Percentiles rank a stretch among this genome's conserved stretches.
Conservation (phyloP, 495 filamentous ascomycete genomes). For the Talaromyces nanjingensis region DNA sequence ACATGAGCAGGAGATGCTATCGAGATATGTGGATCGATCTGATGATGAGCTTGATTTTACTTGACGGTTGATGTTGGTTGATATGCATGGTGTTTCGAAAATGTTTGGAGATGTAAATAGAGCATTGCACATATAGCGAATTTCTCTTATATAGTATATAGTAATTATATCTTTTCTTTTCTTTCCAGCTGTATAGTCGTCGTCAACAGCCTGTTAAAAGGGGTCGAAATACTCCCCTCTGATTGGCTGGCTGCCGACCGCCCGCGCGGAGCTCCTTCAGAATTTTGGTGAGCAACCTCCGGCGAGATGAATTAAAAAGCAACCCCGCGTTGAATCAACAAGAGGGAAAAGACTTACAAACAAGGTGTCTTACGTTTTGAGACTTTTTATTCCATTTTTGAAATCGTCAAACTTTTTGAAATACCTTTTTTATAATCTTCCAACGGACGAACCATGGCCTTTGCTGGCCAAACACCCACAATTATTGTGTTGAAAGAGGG, state of each 20-base stretch:
- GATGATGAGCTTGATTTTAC: constrained; percentile 36
- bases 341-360: background rate
- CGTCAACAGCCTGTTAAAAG: background rate
- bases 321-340: constrained; percentile 7
- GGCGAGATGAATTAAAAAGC: constrained; percentile 4
- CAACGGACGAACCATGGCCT: constrained; percentile 60
- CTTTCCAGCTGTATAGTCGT: background rate
- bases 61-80: constrained; percentile 12
- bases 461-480: constrained; percentile 95
- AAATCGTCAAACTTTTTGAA: background rate
- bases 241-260: constrained; percentile 10
- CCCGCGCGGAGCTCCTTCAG: constrained; percentile 10
- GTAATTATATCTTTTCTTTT: background rate
- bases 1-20: constrained; percentile 35
- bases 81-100: background rate
- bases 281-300: constrained; percentile 8
- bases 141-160: background rate
- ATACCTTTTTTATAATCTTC: background rate
- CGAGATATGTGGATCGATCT: constrained; percentile 33
- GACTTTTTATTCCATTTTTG: background rate
- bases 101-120: background rate
- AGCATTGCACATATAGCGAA: background rate
- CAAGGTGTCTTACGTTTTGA: background rate
- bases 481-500: constrained; percentile 98
- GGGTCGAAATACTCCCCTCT: background rate